These are phyloP conservation scores for Globisporangium mamillatum DNA, from an alignment of 352 stramenopile genomes.

Conservation along the genomic window DNA sequence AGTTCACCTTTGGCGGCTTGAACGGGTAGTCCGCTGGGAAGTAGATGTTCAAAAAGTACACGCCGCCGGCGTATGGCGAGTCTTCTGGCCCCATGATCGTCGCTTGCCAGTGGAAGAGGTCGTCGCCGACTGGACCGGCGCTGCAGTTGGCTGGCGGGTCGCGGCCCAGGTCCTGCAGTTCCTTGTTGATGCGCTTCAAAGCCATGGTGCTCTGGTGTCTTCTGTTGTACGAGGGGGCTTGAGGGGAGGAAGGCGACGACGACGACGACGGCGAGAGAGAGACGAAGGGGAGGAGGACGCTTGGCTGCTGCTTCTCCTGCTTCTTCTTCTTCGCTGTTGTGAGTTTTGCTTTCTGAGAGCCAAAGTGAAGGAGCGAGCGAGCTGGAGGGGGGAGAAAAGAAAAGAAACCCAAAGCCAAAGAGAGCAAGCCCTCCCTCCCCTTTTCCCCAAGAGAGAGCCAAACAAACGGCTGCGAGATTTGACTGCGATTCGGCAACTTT, in stretches of 20 bases:
- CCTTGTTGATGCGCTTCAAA: conserved; percentile 95
- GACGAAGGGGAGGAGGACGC: conserved; percentile 1
- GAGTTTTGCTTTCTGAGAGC: conserved; percentile 34
- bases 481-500: background rate
- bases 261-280: background rate
- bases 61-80: conserved; percentile 95
- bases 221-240: background rate
- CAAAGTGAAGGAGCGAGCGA: conserved; percentile 6
- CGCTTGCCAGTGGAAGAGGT: conserved; percentile 98
- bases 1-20: conserved; percentile 98
- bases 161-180: conserved; percentile 92
- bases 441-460: background rate
- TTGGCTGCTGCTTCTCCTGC: conserved; percentile 22
- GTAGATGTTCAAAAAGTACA: conserved; percentile 99
- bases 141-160: conserved; percentile 99
- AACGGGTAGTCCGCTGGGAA: conserved; percentile 99
- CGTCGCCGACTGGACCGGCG: conserved; percentile 96
- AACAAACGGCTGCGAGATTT: background rate
- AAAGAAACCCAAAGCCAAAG: conserved; percentile 11
- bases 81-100: conserved; percentile 99
- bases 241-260: background rate
- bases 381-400: conserved; percentile 21
- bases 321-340: conserved; percentile 25
- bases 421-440: too few relatives aligned
- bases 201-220: conserved; percentile 55